Evolutionary conservation across 305 asterid species (phyloP), one percentile per base, ranked within the genome.

Genomic region (Striga hermonthica): DNA sequence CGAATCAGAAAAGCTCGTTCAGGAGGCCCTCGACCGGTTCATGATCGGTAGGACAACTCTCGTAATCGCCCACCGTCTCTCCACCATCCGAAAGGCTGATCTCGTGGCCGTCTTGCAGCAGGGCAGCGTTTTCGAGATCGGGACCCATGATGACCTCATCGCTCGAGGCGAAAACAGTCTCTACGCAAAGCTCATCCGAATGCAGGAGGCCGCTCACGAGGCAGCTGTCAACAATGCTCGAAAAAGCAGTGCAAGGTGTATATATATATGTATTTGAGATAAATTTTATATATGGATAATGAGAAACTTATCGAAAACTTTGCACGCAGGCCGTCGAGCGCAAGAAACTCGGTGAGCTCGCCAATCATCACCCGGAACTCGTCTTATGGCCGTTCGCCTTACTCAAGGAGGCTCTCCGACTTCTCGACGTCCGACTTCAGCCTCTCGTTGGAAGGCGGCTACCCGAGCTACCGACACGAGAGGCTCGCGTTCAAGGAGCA

Each of bases 121-220:
- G 62, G 99, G 99, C 4, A 84, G 86, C 38, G 95, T 94, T 2
- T 80, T 84, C 0, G 99, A 94, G 69, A 82, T 86, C 4, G 99
- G 99, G 75, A 83, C 94, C 3, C 99, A 94, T 0, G 98, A 91
- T 52, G 97, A 94, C 73, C 97, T 94, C 72, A 65, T 91, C 36
- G 71, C 79, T 15, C 80, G 84, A 68, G 99, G 99, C 9, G 99
- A 94, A 65, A 82, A 87, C 10, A 79, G 99, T 7, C 74, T 84
- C 44, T 94, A 86, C 35, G 98, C 91, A 13, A 94, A 88, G 82
- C 98, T 94, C 54, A 88, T 94, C 68, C 70, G 71, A 70, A 89
- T 94, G 96, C 99, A 94, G 66, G 99, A 94, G 84, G 90, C 96
- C 1, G 97, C 98, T 66, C 95, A 91, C 57, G 99, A 94, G 80